Evolutionary conservation across 352 stramenopile genomes (phyloP).

Genomic region (Globisporangium abappressorium): DNA sequence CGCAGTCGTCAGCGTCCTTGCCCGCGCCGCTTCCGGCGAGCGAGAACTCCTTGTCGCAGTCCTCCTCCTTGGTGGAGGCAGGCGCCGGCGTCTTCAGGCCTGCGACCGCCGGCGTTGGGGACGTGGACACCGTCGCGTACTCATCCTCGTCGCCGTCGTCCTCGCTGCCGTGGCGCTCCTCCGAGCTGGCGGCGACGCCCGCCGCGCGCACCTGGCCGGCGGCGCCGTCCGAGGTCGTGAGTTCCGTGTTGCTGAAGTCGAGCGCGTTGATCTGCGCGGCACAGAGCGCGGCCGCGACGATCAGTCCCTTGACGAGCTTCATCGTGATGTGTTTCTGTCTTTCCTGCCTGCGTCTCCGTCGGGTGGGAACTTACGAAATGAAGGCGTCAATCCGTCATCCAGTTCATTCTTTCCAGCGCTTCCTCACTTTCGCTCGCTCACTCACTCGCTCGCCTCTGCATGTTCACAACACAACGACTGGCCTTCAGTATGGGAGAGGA

Average conservation of each 20-base stretch:
- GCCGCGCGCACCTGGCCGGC: conserved; percentile 24
- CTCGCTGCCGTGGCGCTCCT: conserved; percentile 5
- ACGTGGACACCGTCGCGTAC: conserved; percentile 7
- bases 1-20: conserved; percentile 23
- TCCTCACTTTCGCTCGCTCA: not conserved
- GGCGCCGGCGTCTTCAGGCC: conserved; percentile 6
- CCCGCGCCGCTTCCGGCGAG: conserved; percentile 23
- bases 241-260: conserved; percentile 31
- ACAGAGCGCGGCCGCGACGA: conserved; percentile 56
- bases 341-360: conserved; percentile 1
- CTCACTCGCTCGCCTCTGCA: not conserved
- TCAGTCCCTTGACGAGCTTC: conserved; percentile 44
- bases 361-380: conserved; percentile 17
- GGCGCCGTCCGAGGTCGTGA: conserved; percentile 18
- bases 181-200: conserved; percentile 10
- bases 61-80: conserved; percentile 11
- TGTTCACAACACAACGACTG: conserved; percentile 2
- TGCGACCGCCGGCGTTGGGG: conserved; percentile 9
- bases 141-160: not conserved
- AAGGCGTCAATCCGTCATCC: not conserved
- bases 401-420: not conserved
- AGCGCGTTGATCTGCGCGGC: conserved; percentile 50
- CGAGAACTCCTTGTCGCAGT: conserved; percentile 37
- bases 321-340: conserved; percentile 16
- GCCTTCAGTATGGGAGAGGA: conserved; percentile 13